These are phyloP conservation scores for Sisymbrium altissimum DNA, from an alignment of 345 rosid species.

Conservation along the genomic window DNA sequence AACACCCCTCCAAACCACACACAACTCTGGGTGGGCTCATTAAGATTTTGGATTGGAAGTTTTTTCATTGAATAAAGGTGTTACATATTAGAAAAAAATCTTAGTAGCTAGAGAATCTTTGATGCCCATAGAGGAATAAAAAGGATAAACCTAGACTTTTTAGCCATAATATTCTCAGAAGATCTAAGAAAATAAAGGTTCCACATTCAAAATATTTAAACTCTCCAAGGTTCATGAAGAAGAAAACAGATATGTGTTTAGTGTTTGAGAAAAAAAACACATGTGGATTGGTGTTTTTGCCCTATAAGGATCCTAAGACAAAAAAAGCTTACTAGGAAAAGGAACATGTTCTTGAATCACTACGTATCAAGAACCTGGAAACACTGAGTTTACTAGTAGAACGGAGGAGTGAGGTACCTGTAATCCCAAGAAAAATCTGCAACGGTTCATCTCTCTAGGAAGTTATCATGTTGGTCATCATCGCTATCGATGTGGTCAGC, in stretches of 20 bases:
- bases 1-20: no score
- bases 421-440: background rate
- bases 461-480: conserved; percentile 35
- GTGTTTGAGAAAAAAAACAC: background rate
- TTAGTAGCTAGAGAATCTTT: background rate
- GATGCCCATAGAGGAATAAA: background rate
- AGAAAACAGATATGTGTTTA: background rate
- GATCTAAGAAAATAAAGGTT: background rate
- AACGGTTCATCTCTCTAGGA: conserved; percentile 18
- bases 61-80: background rate
- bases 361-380: conserved; percentile 10
- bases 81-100: background rate
- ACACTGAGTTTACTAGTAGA: background rate
- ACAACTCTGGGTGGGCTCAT: background rate
- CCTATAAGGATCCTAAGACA: conserved; percentile 20
- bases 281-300: conserved; percentile 5
- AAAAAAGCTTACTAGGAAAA: background rate
- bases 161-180: background rate
- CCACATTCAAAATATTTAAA: background rate
- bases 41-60: background rate
- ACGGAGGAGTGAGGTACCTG: conserved; percentile 10
- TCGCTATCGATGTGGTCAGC: conserved; percentile 36
- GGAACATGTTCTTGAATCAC: conserved; percentile 24
- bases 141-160: background rate
- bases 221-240: background rate